Evolutionary conservation across 306 rosid species (phyloP), one percentile per base, ranked within the genome.

Genomic region (Rosa multiflora): DNA sequence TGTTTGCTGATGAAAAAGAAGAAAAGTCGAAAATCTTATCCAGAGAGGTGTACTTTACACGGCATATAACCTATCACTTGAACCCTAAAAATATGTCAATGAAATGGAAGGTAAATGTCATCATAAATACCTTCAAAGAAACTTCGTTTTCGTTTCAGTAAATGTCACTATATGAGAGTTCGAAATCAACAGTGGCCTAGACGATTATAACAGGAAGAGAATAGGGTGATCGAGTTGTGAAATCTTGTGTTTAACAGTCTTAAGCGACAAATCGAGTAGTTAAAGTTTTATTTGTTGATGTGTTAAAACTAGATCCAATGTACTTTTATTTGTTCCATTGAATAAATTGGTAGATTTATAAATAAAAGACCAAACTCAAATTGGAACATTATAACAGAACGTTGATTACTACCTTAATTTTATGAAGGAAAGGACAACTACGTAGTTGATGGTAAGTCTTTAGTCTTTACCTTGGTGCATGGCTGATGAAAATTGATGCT

Each of bases 11-110:
- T 52, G 68, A 70, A 67, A 82, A 86, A 53, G 79, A 39, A 73
- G 40, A 20, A 70, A 78, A 81, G 74, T 6, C 40, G 76, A 37
- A 85, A 81, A 83, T 86, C 88, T 83, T 87, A 88, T 87, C 92
- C 79, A 42, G 58, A 81, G 67, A 71, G 46, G 52, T 10, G 15
- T 66, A 48, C 95, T 92, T 92, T 87, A 88, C 93, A 92, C 92
- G 88, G 39, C 89, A 80, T 37, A 59, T 17, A 66, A 55, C 75
- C 72, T 85, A 80, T 76, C 73, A 80, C 69, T 58, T 66, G 78
- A 21, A 4, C 42, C 43, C 56, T 75, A 58, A 59, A 75, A 43
- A 49, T 29, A 37, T 66, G 21, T 66, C 44, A 35, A 35, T 37
- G 70, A 63, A 63, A 63, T 32, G 42, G n/a, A 63, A 29, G 6